phyloP scores from a whole-genome alignment of 1,139 yeast species.

The Taphrina deformans region DNA sequence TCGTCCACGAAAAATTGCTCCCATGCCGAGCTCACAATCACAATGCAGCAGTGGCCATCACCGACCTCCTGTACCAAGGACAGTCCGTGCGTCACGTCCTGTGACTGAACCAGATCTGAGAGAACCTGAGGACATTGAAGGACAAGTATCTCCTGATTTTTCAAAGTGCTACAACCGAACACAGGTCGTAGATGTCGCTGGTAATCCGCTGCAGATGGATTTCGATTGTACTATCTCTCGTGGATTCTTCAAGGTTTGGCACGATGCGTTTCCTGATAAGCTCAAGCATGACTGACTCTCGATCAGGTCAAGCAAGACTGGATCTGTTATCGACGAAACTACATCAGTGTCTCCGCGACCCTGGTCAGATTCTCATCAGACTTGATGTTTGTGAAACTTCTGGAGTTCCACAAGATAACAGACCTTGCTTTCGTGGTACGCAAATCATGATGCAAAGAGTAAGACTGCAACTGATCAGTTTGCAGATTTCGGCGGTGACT shows the following conservation, averaged over 20 bases:
- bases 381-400: background rate
- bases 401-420: background rate
- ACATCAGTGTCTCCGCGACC: constrained; percentile 9
- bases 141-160: constrained; percentile 6
- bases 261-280: background rate
- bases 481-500: constrained; percentile 11
- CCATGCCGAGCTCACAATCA: background rate
- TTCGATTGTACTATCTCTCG: constrained; percentile 14
- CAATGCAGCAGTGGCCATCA: background rate
- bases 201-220: background rate
- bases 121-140: background rate
- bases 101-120: background rate
- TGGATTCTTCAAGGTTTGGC: constrained; percentile 17
- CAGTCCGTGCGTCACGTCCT: background rate
- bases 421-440: constrained; percentile 12
- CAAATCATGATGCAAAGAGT: background rate
- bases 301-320: constrained; percentile 14
- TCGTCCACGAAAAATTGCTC: constrained; percentile 17
- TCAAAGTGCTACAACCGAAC: background rate
- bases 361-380: background rate
- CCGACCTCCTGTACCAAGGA: background rate
- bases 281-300: background rate
- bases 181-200: background rate
- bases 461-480: background rate
- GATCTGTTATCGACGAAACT: constrained; percentile 20